Conservation (phyloP, 352 stramenopile species). For the Phytophthora quininea region DNA sequence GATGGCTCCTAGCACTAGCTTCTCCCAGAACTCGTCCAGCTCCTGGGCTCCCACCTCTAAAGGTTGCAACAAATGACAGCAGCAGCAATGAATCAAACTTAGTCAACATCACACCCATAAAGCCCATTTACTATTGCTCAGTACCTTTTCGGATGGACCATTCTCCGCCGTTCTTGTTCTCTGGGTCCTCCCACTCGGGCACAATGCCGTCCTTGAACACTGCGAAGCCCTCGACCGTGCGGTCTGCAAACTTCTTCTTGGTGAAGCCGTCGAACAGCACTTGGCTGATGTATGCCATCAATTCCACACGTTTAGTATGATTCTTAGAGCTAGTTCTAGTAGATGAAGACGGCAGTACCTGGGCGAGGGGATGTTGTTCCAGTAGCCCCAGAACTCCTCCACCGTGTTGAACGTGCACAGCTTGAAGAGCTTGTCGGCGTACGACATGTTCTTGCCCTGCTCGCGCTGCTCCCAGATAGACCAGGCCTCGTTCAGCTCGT, state of each 20-base stretch:
- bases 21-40: constrained; percentile 90
- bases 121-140: neutral
- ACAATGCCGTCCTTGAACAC: constrained; percentile 92
- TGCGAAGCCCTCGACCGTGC: constrained; percentile 93
- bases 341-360: constrained; percentile 38
- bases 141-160: constrained; percentile 85
- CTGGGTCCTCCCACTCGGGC: constrained; percentile 90
- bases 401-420: constrained; percentile 92
- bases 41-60: constrained; percentile 74
- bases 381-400: constrained; percentile 92
- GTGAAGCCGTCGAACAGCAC: constrained; percentile 85
- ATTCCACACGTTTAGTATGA: no score
- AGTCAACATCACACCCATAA: neutral
- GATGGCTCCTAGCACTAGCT: constrained; percentile 90
- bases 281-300: constrained; percentile 37
- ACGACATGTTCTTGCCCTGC: constrained; percentile 77
- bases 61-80: constrained; percentile 2
- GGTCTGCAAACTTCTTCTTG: constrained; percentile 92
- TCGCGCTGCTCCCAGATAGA: constrained; percentile 89
- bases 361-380: constrained; percentile 91
- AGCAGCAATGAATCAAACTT: no score
- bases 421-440: constrained; percentile 88
- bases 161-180: constrained; percentile 90
- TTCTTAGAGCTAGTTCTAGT: no score
- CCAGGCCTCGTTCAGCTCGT: constrained; percentile 86